Evolutionary conservation across 2,329 filamentous ascomycete species (phyloP), one percentile per base, ranked within the genome.

Genomic region (Xylariaceae sp.): DNA sequence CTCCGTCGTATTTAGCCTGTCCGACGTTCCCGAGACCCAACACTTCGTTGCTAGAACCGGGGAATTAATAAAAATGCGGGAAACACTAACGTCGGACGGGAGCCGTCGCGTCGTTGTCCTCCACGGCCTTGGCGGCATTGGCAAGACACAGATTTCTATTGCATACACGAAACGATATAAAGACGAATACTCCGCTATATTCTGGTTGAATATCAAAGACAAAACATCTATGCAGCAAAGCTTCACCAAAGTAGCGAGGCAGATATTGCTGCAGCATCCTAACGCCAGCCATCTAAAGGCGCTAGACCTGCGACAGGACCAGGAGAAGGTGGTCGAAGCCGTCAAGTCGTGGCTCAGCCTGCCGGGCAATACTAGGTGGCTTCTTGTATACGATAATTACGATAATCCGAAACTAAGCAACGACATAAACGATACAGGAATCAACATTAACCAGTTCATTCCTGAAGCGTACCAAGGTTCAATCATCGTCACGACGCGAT

Each of bases 371-470:
- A 67, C 61, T 12, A 57, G 58, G 2, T 80, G 73, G 76, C 67
- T 79, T 6, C 14, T 77, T 3, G 56, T 78, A 11, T 78, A 69
- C 46, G 73, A 78, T 49, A 78, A 79, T 46, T 76, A 76, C 49
- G 73, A 79, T 54, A 72, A 76, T 34, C 75, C 73, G 3, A 70
- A 68, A 39, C 44, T 71, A 16, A 26, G 58, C 24, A 48, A 48
- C 24, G 39, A 52, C 40, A 34, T 37, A 4, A 56, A 72, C 12
- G 6, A 57, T 56, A 19, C 46, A 5, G 62, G 60, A 45, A 64
- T 74, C 14, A 67, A 77, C 61, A 71, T 78, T 24, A 62, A 63
- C 1, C 51, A 55, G 14, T 73, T 66, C 44, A 50, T 76, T 12
- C 73, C 71, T 14, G 51, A 60, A 11, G 58, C 68, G 2, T 59